Evolutionary conservation across 345 rosid species (phyloP).

Genomic region (Lepidium aucheri): DNA sequence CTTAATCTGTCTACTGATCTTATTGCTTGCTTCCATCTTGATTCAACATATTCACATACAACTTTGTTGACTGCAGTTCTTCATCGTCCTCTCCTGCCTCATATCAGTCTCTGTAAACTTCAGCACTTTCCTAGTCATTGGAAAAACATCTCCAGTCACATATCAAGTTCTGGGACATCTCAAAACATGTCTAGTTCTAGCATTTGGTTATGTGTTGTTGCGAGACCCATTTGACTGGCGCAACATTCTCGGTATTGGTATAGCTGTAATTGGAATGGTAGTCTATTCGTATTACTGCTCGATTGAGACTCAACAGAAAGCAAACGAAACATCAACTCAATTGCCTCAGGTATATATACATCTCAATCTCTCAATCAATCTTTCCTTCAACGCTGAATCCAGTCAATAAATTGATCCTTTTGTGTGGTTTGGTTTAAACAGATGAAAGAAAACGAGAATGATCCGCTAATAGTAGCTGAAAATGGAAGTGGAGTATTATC

Average conservation of each 20-base stretch:
- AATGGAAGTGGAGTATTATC: conserved; percentile 59
- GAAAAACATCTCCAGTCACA: conserved; percentile 99
- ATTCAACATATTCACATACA: not conserved
- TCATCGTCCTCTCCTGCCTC: conserved; percentile 96
- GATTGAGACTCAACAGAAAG: conserved; percentile 74
- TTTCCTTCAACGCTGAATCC: not conserved
- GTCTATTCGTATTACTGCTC: conserved; percentile 85
- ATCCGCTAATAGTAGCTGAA: conserved; percentile 67
- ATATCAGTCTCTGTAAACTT: conserved; percentile 99
- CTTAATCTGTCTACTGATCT: not conserved
- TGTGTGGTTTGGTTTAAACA: conserved; percentile 12
- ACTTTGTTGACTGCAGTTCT: conserved; percentile 65
- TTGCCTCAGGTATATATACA: conserved; percentile 56
- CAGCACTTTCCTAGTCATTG: conserved; percentile 96
- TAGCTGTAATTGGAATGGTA: conserved; percentile 94
- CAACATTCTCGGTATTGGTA: conserved; percentile 82
- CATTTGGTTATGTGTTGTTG: conserved; percentile 88
- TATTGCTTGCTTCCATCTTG: not conserved
- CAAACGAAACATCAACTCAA: conserved; percentile 54
- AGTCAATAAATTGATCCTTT: not conserved
- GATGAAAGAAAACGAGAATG: conserved; percentile 79
- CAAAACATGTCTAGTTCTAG: conserved; percentile 96
- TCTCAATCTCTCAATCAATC: not conserved
- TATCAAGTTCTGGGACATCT: conserved; percentile 99
- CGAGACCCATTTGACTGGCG: conserved; percentile 96